Evolutionary conservation across 2,329 filamentous ascomycete genomes (phyloP).

Genomic region (Ascochyta rabiei): DNA sequence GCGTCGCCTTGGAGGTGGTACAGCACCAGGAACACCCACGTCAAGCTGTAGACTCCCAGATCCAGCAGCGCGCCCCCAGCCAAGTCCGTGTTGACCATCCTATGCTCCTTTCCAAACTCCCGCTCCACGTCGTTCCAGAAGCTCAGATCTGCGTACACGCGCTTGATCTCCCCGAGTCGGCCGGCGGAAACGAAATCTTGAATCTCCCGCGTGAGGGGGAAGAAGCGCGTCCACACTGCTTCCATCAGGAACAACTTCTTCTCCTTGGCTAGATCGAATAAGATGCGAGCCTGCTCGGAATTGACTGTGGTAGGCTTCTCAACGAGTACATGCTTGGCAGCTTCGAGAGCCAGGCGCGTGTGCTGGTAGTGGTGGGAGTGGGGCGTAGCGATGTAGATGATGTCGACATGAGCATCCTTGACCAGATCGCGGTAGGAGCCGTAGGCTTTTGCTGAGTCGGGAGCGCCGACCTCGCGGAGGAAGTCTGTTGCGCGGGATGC

Average conservation of each 20-base stretch:
- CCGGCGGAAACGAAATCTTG: slow-evolving; percentile 64
- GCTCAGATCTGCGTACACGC: slow-evolving; percentile 62
- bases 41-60: slow-evolving; percentile 83
- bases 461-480: slow-evolving; percentile 71
- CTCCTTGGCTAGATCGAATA: slow-evolving; percentile 72
- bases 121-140: slow-evolving; percentile 60
- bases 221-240: slow-evolving; percentile 87
- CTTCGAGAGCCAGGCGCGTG: slow-evolving; percentile 76
- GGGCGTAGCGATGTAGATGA: slow-evolving; percentile 86
- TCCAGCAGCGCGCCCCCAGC: slow-evolving; percentile 83
- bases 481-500: slow-evolving; percentile 72
- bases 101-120: slow-evolving; percentile 61
- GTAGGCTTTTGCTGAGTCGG: slow-evolving; percentile 70
- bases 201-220: slow-evolving; percentile 78
- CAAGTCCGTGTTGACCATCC: slow-evolving; percentile 81
- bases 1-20: slow-evolving; percentile 72
- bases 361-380: slow-evolving; percentile 94
- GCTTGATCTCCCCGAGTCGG: slow-evolving; percentile 59
- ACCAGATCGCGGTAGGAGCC: slow-evolving; percentile 82
- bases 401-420: slow-evolving; percentile 75
- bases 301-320: slow-evolving; percentile 90
- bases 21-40: slow-evolving; percentile 86
- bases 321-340: slow-evolving; percentile 84
- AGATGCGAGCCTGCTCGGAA: slow-evolving; percentile 72
- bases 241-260: slow-evolving; percentile 61